Evolutionary conservation across 495 filamentous ascomycete genomes (phyloP), one percentile per base, ranked within the genome.

Genomic region (Neurospora terricola): DNA sequence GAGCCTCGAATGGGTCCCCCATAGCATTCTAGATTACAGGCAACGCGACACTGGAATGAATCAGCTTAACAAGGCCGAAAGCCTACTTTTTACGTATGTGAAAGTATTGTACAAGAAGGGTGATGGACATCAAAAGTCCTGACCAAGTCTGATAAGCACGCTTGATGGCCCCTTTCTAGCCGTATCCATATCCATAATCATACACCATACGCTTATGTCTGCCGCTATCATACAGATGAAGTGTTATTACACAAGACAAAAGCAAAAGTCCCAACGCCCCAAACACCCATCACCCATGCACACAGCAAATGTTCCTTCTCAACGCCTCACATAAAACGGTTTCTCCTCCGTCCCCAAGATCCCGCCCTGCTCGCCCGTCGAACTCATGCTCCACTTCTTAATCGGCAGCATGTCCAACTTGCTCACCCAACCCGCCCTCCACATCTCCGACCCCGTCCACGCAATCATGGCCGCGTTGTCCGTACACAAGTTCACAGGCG

Each of bases 391-490:
- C 96, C 96, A 99, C 80, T 91, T 93, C 71, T 89, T 85, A 23
- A 92, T 71, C 8, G 92, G 85, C 40, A 86, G 78, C 69, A 89
- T 85, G 30, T 81, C 84, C 37, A 94, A 76, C 27, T 86, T 84
- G 21, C 88, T 91, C 69, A 82, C 80, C 86, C 88, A 95, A 0
- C 95, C 94, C 4, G 86, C 88, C 79, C 94, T 89, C 73, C 86
- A 98, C 93, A 98, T 97, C 84, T 97, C 94, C 71, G 94, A 86
- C 0, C 92, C 96, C 6, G 94, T 87, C 96, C 96, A 99, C 1
- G 92, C 95, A 76, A 98, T 94, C 96, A 98, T 99, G n/a, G 93
- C 93, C 18, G 94, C 96, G 83, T 98, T 98, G 78, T 99, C 96
- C 0, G 93, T 97, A 76, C 96, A 97, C 74, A 94, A 83, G 68